Base-by-base conservation (phyloP, 1,139 yeast genomes). In the Candida neerlandica region DNA sequence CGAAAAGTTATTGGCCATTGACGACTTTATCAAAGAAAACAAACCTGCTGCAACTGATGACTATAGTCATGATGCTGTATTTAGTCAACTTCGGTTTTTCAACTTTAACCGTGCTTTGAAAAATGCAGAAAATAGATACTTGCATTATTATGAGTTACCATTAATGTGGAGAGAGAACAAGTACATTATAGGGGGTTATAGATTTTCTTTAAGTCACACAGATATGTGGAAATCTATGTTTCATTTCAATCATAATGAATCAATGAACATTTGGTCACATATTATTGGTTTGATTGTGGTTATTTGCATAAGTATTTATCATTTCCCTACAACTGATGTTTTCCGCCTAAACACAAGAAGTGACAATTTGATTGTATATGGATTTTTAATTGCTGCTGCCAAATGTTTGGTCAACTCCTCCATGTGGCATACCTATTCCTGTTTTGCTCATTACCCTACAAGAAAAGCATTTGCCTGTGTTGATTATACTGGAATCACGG, bases 251-350 rank as follows among this genome's bases (percentile, higher is more conserved):
- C 98, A 94, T 69, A 94, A 94, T 64, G 99, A 94, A 66, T 80
- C 96, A 1, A 81, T 89, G 67, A 94, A 94, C 69, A 91, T 94
- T 51, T 94, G 99, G 99, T 80, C 97, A 0, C 99, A 94, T 70
- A 62, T 90, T 32, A 46, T 82, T 2, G 99, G 97, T 12, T 78
- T 87, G 9, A 46, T 81, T 2, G 61, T 82, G 32, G 70, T 92
- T 66, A 51, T 79, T 1, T 85, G 83, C 55, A 64, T 91, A 32
- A 77, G 83, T 23, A 52, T 82, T 14, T 71, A 69, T 55, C 86
- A 86, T 57, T 86, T 80, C 62, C 97, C 98, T 12, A 52, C 56
- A 4, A 71, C 85, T 0, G 67, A 63, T 6, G 77, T 78, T 0
- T 81, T 64, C 52, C 54, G 55, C 52, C 61, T 45, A 54, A 81